Conservation (phyloP, 2,329 filamentous ascomycete genomes). For the Aspergillus ustus region DNA sequence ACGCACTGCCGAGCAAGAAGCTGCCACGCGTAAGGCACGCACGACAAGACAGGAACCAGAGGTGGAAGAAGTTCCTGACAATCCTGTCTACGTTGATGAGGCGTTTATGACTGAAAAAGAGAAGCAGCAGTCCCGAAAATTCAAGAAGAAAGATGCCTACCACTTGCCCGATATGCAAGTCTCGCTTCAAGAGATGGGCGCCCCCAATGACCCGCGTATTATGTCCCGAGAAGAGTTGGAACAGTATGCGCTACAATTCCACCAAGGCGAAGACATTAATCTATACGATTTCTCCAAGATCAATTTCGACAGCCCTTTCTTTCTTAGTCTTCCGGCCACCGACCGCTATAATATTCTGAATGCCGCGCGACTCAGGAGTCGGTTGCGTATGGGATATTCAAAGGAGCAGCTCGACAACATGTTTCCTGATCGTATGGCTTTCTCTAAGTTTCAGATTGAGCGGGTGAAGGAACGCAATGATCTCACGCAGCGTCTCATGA, state of each 20-base stretch:
- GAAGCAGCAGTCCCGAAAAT: conserved; percentile 72
- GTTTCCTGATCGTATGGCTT: conserved; percentile 98
- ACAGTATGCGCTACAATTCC: conserved; percentile 89
- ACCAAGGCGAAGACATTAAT: conserved; percentile 84
- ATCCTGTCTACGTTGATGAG: conserved; percentile 91
- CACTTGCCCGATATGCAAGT: conserved; percentile 85
- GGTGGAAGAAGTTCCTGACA: conserved; percentile 71
- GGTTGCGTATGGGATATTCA: conserved; percentile 91
- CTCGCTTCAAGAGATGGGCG: conserved; percentile 82
- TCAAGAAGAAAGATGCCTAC: conserved; percentile 92
- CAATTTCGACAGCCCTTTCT: conserved; percentile 95
- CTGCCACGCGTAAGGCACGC: conserved; percentile 63
- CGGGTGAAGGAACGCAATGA: conserved; percentile 90
- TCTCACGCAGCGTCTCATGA: conserved; percentile 92
- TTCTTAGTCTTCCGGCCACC: conserved; percentile 82
- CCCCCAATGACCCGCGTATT: conserved; percentile 87
- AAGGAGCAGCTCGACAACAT: conserved; percentile 95
- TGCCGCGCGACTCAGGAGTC: conserved; percentile 83
- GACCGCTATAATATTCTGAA: conserved; percentile 98
- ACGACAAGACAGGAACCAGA: conserved; percentile 56
- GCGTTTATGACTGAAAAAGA: conserved; percentile 79
- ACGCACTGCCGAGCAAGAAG: conserved; percentile 83
- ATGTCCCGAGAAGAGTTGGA: conserved; percentile 96
- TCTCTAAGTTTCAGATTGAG: conserved; percentile 95
- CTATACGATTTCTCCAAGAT: conserved; percentile 98